These are phyloP conservation scores for Nemania sp. DNA, from an alignment of 2,329 filamentous ascomycete genomes.

Conservation along the genomic window DNA sequence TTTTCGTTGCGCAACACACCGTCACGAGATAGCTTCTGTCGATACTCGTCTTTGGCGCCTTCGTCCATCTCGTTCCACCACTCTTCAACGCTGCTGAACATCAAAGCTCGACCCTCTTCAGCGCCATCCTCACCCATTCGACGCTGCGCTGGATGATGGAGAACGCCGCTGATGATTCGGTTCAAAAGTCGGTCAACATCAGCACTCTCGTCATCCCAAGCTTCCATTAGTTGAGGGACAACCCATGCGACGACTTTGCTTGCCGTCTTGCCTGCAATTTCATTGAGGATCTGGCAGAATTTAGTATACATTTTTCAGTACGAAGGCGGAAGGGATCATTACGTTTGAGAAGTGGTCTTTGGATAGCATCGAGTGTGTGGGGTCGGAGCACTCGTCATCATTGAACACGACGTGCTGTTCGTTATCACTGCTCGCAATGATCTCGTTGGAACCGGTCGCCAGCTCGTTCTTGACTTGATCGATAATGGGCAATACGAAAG, in stretches of 20 bases:
- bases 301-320: conserved; percentile 11
- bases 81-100: conserved; percentile 78
- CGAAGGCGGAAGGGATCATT: conserved; percentile 35
- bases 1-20: conserved; percentile 80
- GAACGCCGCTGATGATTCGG: conserved; percentile 78
- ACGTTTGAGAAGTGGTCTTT: conserved; percentile 94
- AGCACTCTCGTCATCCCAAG: conserved; percentile 76
- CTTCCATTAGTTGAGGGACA: conserved; percentile 84
- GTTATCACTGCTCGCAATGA: conserved; percentile 81
- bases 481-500: conserved; percentile 84
- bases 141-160: conserved; percentile 86
- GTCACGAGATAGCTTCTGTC: conserved; percentile 73
- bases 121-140: conserved; percentile 70
- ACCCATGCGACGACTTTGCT: conserved; percentile 80
- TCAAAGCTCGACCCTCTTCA: conserved; percentile 69
- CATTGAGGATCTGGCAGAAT: conserved; percentile 68
- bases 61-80: conserved; percentile 78
- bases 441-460: conserved; percentile 80
- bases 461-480: conserved; percentile 85
- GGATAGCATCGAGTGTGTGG: conserved; percentile 92
- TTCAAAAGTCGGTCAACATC: conserved; percentile 72
- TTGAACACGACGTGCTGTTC: conserved; percentile 88
- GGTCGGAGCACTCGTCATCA: conserved; percentile 75
- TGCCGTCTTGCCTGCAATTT: conserved; percentile 81
- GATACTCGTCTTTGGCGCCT: conserved; percentile 66